Base-by-base conservation (phyloP, 208 protist genomes). In the Crithidia expoeki region DNA sequence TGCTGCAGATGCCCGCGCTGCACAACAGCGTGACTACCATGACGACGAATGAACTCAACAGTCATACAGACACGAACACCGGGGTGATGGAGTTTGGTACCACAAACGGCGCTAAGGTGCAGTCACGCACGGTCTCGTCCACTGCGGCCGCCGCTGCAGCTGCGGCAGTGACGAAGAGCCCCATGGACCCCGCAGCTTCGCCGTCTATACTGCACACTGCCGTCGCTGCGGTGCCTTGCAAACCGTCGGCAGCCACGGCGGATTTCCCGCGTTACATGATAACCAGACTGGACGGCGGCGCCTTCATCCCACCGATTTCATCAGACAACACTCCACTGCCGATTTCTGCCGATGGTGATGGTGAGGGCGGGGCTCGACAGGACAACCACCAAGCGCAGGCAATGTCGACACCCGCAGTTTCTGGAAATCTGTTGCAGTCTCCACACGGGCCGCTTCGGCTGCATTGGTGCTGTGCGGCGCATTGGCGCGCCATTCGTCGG, bases 391-490 rank as follows among this genome's bases (percentile, higher is more conserved):
- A n/a, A n/a, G n/a, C n/a, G n/a, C n/a, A n/a, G n/a, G n/a, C n/a
- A n/a, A n/a, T n/a, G n/a, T n/a, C n/a, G n/a, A n/a, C n/a, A n/a
- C n/a, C n/a, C n/a, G n/a, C n/a, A n/a, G n/a, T n/a, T n/a, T n/a
- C n/a, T n/a, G n/a, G n/a, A n/a, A n/a, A n/a, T n/a, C n/a, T n/a
- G n/a, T n/a, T n/a, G n/a, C n/a, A n/a, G n/a, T n/a, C n/a, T n/a
- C n/a, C n/a, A n/a, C n/a, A n/a, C n/a, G n/a, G n/a, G n/a, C 42
- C 58, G 14, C 58, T 64, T 21, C 58, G 42, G 6, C 19, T 64
- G 42, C 58, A 64, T 36, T 64, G 58, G 58, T 64, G 58, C 58
- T 64, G 58, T 19, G 42, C 42, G 2, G 58, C 58, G 12, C 58
- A 64, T 21, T 64, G 58, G 58, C 58, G 58, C 9, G 58, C 58